A percentile compares a stretch with the other conserved stretches of the same genome.
Conservation (phyloP, 768 basidiomycete species). For the Hydnomerulius pinastri region DNA sequence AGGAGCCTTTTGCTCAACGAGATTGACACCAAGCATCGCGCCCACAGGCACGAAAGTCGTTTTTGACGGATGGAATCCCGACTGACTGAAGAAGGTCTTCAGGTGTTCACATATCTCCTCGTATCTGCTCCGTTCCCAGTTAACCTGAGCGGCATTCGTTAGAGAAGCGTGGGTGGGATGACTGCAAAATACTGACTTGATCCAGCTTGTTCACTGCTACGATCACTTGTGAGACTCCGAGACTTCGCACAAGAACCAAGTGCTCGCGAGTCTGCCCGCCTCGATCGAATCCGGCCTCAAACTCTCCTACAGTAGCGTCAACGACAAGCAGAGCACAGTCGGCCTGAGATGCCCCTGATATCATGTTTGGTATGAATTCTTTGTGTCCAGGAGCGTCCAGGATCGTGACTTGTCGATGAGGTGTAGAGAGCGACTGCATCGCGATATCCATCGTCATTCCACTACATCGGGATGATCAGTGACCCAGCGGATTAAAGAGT, state of each 20-base stretch:
- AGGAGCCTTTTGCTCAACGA: conserved; percentile 52
- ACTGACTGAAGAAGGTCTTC: conserved; percentile 80
- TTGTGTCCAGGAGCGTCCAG: conserved; percentile 97
- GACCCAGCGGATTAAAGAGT: not conserved
- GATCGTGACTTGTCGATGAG: conserved; percentile 81
- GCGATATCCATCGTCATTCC: conserved; percentile 99
- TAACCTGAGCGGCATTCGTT: conserved; percentile 55
- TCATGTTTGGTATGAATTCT: conserved; percentile 99
- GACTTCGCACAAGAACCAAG: conserved; percentile 83
- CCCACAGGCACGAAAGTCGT: conserved; percentile 86
- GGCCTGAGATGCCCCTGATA: conserved; percentile 96
- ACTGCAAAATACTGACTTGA: conserved; percentile 50
- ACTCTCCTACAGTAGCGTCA: conserved; percentile 87
- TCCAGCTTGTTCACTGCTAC: conserved; percentile 97
- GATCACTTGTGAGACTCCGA: conserved; percentile 89
- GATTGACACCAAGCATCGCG: conserved; percentile 88
- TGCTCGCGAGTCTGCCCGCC: conserved; percentile 98
- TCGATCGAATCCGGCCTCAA: conserved; percentile 92
- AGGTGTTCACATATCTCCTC: conserved; percentile 78
- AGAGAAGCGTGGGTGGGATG: not conserved
- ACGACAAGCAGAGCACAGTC: conserved; percentile 94
- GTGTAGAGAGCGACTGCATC: conserved; percentile 72
- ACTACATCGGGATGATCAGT: conserved; percentile 42
- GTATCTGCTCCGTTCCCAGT: conserved; percentile 82
- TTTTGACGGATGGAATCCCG: conserved; percentile 82